These are phyloP conservation scores for Naganishia friedmannii DNA, from an alignment of 768 basidiomycete species.

Conservation along the genomic window DNA sequence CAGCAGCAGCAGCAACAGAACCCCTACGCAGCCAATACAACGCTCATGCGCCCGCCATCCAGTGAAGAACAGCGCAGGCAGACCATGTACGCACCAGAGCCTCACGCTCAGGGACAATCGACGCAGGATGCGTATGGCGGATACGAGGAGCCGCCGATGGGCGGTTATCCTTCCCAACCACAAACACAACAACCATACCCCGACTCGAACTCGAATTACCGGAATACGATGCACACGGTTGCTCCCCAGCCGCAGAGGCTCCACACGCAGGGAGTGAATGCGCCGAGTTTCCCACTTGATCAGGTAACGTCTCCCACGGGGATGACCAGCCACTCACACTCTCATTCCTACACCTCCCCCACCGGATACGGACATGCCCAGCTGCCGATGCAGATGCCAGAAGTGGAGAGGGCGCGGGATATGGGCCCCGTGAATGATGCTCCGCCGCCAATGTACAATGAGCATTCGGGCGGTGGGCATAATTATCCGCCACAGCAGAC, in stretches of 20 bases:
- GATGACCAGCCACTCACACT: not conserved
- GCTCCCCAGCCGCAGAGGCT: conserved; percentile 14
- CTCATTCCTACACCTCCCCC: not conserved
- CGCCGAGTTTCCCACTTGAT: not conserved
- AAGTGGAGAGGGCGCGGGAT: not conserved
- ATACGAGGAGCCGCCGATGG: not conserved
- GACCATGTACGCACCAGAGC: not conserved
- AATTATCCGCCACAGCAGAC: conserved; percentile 1
- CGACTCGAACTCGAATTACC: not conserved
- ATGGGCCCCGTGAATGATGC: conserved; percentile 6
- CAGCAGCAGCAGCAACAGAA: not conserved
- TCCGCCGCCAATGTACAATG: conserved; percentile 1
- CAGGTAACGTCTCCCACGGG: not conserved
- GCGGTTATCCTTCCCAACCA: not conserved
- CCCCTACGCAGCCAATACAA: conserved; percentile 5
- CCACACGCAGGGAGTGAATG: not conserved
- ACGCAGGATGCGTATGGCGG: conserved; percentile 12
- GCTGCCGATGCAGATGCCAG: not conserved
- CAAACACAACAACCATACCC: not conserved
- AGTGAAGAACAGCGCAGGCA: not conserved
- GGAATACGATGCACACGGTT: not conserved
- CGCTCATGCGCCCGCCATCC: conserved; percentile 2
- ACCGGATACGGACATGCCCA: not conserved
- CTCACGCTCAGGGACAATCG: no score
- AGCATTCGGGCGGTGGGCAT: not conserved